Evolutionary conservation across 2,329 filamentous ascomycete genomes (phyloP).

Genomic region (Alternaria sp.): DNA sequence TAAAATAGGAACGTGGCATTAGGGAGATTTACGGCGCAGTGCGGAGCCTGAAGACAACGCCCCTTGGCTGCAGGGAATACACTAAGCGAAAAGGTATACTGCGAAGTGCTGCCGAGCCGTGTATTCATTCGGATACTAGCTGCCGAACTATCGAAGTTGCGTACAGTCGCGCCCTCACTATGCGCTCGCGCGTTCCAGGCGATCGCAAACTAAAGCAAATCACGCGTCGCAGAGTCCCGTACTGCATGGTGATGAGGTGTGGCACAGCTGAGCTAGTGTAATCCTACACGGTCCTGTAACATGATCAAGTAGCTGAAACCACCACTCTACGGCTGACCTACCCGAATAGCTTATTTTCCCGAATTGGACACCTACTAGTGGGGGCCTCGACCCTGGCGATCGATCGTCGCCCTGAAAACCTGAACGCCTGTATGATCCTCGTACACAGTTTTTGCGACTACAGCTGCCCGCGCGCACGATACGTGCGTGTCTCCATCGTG

Average conservation of each 20-base stretch:
- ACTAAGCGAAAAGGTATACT: conserved; percentile 11
- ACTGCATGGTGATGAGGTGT: neutral
- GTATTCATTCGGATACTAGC: conserved; percentile 11
- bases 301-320: conserved; percentile 22
- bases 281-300: conserved; percentile 23
- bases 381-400: conserved; percentile 6
- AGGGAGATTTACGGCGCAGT: conserved; percentile 17
- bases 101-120: conserved; percentile 16
- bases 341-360: conserved; percentile 12
- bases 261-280: conserved; percentile 18
- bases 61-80: conserved; percentile 13
- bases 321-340: conserved; percentile 17
- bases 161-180: neutral
- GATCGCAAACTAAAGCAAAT: conserved; percentile 1
- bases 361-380: conserved; percentile 9
- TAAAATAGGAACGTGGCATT: conserved; percentile 23
- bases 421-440: conserved; percentile 15
- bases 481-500: conserved; percentile 1
- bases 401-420: conserved; percentile 7
- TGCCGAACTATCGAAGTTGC: conserved; percentile 13
- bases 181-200: conserved; percentile 1
- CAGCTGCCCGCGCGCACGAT: neutral
- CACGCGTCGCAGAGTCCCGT: neutral
- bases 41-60: conserved; percentile 13
- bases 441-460: conserved; percentile 13